These are phyloP conservation scores for Fusarium illudens DNA, from an alignment of 2,329 filamentous ascomycete species.

Conservation along the genomic window DNA sequence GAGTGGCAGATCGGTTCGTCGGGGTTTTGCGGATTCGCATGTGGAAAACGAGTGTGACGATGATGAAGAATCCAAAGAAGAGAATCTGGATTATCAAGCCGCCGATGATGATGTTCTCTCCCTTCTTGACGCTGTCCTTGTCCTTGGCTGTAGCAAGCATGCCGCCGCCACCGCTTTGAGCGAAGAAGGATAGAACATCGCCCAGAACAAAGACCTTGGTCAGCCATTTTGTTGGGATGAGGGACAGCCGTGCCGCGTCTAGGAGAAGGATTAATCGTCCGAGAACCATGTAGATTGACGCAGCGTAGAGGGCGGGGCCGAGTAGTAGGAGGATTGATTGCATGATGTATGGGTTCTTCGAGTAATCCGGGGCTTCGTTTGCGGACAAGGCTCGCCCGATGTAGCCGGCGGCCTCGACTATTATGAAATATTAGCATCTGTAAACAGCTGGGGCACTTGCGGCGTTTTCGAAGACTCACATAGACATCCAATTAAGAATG, in stretches of 20 bases:
- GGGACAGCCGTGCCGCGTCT: constrained; percentile 49
- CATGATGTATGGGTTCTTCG: constrained; percentile 46
- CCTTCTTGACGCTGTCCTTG: constrained; percentile 39
- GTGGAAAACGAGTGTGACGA: constrained; percentile 56
- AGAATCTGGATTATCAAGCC: constrained; percentile 63
- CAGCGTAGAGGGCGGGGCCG: constrained; percentile 52
- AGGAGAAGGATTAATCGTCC: constrained; percentile 49
- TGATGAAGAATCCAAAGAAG: constrained; percentile 62
- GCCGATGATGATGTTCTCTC: constrained; percentile 58
- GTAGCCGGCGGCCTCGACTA: constrained; percentile 48
- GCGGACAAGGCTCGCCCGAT: constrained; percentile 56
- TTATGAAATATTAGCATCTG: not conserved
- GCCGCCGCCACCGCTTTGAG: constrained; percentile 34
- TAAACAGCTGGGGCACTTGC: rapidly evolving
- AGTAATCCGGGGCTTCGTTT: constrained; percentile 47
- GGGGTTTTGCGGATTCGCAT: constrained; percentile 21
- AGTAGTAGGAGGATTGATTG: constrained; percentile 48
- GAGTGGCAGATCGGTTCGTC: not conserved
- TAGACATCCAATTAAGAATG: constrained; percentile 58
- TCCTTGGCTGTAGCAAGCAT: constrained; percentile 26
- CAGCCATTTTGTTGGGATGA: constrained; percentile 53
- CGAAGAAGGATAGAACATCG: constrained; percentile 54
- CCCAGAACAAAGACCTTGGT: constrained; percentile 60
- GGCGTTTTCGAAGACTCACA: constrained; percentile 44
- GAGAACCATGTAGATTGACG: constrained; percentile 56